Conservation (phyloP, 1,139 yeast species). For the Hanseniaspora gamundiae region DNA sequence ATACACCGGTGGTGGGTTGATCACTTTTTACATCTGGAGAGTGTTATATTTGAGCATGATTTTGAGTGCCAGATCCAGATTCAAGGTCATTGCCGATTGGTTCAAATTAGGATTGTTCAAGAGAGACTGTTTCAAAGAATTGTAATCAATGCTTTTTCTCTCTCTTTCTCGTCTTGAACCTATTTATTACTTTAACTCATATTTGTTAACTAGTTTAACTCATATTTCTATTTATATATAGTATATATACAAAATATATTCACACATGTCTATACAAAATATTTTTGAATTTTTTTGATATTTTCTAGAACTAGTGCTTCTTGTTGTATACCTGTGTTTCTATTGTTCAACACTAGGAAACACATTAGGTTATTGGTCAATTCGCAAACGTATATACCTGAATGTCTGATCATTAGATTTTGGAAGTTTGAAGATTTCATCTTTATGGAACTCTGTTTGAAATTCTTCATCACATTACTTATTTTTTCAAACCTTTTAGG, state of each 20-base stretch:
- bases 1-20: slow-evolving; percentile 77
- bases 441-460: slow-evolving; percentile 85
- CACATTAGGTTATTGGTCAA: slow-evolving; percentile 30
- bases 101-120: slow-evolving; percentile 77
- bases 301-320: slow-evolving; percentile 28
- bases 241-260: no score
- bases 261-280: slow-evolving; percentile 20
- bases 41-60: slow-evolving; percentile 86
- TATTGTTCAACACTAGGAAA: slow-evolving; percentile 26
- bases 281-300: slow-evolving; percentile 27
- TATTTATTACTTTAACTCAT: slow-evolving; percentile 5
- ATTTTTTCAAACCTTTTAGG: slow-evolving; percentile 93
- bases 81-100: slow-evolving; percentile 83
- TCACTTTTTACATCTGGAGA: slow-evolving; percentile 91
- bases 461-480: slow-evolving; percentile 85
- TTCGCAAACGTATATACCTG: slow-evolving; percentile 41
- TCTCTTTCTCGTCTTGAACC: background rate
- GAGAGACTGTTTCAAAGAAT: slow-evolving; percentile 52
- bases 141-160: slow-evolving; percentile 15
- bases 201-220: no score
- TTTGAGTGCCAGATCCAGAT: slow-evolving; percentile 77
- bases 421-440: slow-evolving; percentile 68
- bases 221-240: no score
- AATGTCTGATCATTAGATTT: slow-evolving; percentile 55
- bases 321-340: slow-evolving; percentile 7